These are phyloP conservation scores for Amphichorda felina DNA, from an alignment of 2,329 filamentous ascomycete species.

Conservation along the genomic window DNA sequence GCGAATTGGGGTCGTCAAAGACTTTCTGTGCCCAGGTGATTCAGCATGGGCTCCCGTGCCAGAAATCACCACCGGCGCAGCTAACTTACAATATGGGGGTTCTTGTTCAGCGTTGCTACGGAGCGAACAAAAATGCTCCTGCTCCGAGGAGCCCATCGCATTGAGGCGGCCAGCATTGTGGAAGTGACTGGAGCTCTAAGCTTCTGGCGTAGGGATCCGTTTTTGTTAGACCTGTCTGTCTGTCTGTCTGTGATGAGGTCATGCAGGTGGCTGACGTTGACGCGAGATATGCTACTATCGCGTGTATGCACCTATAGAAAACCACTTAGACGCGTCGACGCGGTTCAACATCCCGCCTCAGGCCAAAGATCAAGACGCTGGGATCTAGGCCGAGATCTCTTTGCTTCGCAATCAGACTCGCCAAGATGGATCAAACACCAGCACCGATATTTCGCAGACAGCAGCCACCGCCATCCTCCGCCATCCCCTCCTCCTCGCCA, in stretches of 20 bases:
- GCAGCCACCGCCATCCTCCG: slow-evolving; percentile 32
- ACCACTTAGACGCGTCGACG: slow-evolving; percentile 28
- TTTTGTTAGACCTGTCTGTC: too few species aligned
- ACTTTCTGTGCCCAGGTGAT: slow-evolving; percentile 44
- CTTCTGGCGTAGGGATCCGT: too few species aligned
- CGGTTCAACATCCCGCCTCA: slow-evolving; percentile 8
- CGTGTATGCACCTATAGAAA: slow-evolving; percentile 14
- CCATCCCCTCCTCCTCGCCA: slow-evolving; percentile 78
- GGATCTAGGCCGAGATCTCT: neutral
- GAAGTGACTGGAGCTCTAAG: too few species aligned
- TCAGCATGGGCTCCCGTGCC: slow-evolving; percentile 4
- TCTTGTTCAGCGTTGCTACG: slow-evolving; percentile 35
- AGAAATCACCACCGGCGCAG: too few species aligned
- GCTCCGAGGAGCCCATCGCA: slow-evolving; percentile 12
- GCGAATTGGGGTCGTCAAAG: slow-evolving; percentile 33
- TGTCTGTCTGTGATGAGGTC: slow-evolving; percentile 15
- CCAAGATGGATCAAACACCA: slow-evolving; percentile 24
- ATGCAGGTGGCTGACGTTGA: slow-evolving; percentile 6
- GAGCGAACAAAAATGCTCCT: slow-evolving; percentile 13
- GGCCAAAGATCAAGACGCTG: too few species aligned
- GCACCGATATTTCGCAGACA: slow-evolving; percentile 23
- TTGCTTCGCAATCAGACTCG: neutral
- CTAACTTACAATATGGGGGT: slow-evolving; percentile 40
- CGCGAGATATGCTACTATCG: slow-evolving; percentile 4
- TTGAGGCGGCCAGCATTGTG: slow-evolving; percentile 1